These are phyloP conservation scores for Plasmodium gonderi DNA, from an alignment of 169 alveolate species.

Conservation along the genomic window DNA sequence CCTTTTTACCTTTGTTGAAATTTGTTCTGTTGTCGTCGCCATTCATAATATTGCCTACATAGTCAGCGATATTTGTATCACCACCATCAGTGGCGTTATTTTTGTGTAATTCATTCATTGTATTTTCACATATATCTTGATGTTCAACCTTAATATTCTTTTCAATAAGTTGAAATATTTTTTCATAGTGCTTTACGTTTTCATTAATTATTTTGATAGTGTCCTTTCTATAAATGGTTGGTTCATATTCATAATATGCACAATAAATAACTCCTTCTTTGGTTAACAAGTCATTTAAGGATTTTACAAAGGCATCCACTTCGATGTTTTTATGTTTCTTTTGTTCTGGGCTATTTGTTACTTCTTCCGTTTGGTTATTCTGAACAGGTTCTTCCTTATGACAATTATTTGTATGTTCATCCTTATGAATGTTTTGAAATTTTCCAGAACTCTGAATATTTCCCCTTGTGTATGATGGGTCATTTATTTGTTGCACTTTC, in stretches of 20 bases:
- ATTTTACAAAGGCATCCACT: background rate
- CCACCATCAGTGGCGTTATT: background rate
- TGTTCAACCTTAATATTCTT: background rate
- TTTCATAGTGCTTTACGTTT: slow-evolving; percentile 27
- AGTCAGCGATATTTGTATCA: background rate
- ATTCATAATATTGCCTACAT: background rate
- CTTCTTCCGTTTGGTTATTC: background rate
- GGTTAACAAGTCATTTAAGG: slow-evolving; percentile 35
- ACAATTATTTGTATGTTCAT: background rate
- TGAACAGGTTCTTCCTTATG: background rate
- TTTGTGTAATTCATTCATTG: background rate
- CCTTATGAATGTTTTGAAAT: background rate
- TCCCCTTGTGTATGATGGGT: background rate
- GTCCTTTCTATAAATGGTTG: slow-evolving; percentile 49
- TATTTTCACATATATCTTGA: background rate
- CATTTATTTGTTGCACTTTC: background rate
- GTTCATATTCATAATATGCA: slow-evolving; percentile 71
- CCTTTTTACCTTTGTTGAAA: background rate
- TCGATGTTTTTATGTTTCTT: background rate
- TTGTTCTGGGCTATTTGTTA: background rate
- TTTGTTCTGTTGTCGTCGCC: background rate
- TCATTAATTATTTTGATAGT: slow-evolving; percentile 50
- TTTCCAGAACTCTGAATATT: no score
- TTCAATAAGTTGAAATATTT: slow-evolving; percentile 48
- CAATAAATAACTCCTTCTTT: slow-evolving; percentile 64